A percentile compares a stretch with the other conserved stretches of the same genome.
phyloP scores from a whole-genome alignment of 83 land plant species.

The Diphasiastrum complanatum region DNA sequence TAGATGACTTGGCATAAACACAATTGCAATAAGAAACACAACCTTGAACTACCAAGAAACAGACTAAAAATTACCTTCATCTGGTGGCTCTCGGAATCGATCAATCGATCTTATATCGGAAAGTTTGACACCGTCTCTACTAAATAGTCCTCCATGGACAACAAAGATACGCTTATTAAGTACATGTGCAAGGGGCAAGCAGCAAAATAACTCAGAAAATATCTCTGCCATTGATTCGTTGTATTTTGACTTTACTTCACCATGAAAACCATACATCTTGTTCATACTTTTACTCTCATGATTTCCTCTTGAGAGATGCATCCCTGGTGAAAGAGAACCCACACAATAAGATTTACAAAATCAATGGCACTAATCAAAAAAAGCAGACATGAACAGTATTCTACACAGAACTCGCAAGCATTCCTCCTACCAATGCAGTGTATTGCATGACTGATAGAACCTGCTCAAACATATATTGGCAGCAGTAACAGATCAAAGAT shows the following conservation, averaged over 20 bases:
- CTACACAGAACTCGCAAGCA: conserved; percentile 2
- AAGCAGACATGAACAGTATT: not conserved
- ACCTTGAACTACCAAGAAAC: no score
- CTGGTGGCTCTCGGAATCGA: conserved; percentile 92
- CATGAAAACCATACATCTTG: conserved; percentile 97
- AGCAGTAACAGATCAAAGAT: conserved; percentile 3
- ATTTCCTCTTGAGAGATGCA: conserved; percentile 83
- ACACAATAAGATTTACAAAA: no score
- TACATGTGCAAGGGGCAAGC: conserved; percentile 84
- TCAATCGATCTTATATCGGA: conserved; percentile 78
- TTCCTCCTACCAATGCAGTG: not conserved
- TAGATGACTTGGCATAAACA: no score
- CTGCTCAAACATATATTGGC: conserved; percentile 10
- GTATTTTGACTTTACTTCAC: conserved; percentile 79
- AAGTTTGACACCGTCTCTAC: conserved; percentile 87
- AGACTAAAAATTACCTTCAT: no score
- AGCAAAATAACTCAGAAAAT: conserved; percentile 91
- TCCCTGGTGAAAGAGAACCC: conserved; percentile 35
- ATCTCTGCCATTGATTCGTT: conserved; percentile 78
- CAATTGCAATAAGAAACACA: no score
- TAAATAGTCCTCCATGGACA: conserved; percentile 95
- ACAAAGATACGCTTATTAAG: conserved; percentile 81
- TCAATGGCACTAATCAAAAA: not conserved
- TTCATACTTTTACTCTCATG: conserved; percentile 99
- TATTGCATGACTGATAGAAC: no score